phyloP scores from a whole-genome alignment of 2,329 filamentous ascomycete genomes.

The Sporothrix humicola region DNA sequence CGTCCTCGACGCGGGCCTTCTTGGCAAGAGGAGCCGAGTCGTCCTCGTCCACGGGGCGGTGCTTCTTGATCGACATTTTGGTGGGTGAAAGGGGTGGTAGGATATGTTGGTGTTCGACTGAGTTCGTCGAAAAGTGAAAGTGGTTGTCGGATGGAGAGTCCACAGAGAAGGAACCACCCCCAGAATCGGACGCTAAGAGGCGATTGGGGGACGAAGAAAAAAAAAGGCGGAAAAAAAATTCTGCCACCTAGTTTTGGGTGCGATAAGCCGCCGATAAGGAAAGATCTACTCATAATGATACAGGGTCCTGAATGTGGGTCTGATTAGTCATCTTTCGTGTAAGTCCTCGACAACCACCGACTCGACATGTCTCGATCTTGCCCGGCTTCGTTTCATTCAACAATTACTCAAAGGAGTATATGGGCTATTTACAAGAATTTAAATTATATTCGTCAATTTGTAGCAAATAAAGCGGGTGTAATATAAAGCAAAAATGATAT shows the following conservation, averaged over 20 bases:
- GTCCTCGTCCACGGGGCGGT: conserved; percentile 34
- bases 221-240: conserved; percentile 39
- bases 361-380: background rate
- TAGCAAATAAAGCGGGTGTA: too few relatives aligned
- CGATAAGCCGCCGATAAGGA: conserved; percentile 30
- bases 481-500: too few relatives aligned
- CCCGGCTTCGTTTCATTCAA: too few relatives aligned
- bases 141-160: background rate
- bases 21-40: conserved; percentile 31
- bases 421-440: too few relatives aligned
- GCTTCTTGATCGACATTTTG: conserved; percentile 36
- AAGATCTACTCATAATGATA: background rate
- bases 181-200: background rate
- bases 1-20: conserved; percentile 34
- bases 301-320: background rate
- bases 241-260: conserved; percentile 34
- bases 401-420: too few relatives aligned
- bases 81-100: background rate
- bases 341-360: background rate
- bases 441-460: too few relatives aligned
- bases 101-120: background rate
- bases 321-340: conserved; percentile 6
- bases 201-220: conserved; percentile 17
- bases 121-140: background rate
- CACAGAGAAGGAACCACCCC: background rate